phyloP scores from a whole-genome alignment of 225 moss, liverwort and hornwort species.

The Neckera pumila region DNA sequence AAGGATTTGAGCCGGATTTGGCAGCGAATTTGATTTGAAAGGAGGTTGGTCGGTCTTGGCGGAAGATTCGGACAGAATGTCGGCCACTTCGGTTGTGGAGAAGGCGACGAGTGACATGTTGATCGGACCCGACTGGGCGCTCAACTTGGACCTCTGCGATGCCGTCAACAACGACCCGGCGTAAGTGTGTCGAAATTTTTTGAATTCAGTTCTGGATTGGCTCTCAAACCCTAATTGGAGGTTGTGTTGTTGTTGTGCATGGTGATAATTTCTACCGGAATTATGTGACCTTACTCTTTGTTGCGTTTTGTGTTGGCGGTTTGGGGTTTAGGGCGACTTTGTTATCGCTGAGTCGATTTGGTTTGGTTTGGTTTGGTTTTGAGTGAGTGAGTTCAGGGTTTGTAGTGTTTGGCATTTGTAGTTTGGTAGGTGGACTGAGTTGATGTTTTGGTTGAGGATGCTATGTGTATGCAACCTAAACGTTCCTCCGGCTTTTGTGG shows the following conservation, averaged over 20 bases:
- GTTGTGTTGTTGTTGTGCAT: not conserved
- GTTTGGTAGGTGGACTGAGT: not conserved
- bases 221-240: not conserved
- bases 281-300: not conserved
- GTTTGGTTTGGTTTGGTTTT: not conserved
- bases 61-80: constrained; percentile 5
- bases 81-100: constrained; percentile 38
- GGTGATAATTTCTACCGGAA: not conserved
- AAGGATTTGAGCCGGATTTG: not conserved
- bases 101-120: constrained; percentile 48
- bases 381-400: not conserved
- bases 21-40: not conserved
- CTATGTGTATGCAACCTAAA: not conserved
- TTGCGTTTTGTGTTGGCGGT: not conserved
- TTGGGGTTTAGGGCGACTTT: not conserved
- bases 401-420: not conserved
- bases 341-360: not conserved
- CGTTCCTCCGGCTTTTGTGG: not conserved
- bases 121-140: constrained; percentile 46
- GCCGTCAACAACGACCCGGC: constrained; percentile 36
- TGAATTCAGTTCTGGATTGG: not conserved
- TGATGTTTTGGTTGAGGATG: not conserved
- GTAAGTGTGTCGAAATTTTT: not conserved
- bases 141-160: constrained; percentile 44
- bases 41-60: not conserved